Base-by-base conservation (phyloP, 495 filamentous ascomycete species). In the Glonium stellatum region DNA sequence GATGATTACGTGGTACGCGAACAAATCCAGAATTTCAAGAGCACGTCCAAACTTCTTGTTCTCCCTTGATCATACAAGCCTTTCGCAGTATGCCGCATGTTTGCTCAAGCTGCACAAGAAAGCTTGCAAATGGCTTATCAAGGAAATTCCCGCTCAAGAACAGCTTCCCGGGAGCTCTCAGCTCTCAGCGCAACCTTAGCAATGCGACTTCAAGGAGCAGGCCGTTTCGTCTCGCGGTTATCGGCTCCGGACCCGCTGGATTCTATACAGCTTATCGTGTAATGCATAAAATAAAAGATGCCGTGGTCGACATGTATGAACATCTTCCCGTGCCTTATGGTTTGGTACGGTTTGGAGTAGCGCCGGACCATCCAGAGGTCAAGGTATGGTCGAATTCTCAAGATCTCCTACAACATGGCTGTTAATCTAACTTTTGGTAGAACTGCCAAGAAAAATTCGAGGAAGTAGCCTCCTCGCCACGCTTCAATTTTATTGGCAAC, bases 351-450 rank as follows among this genome's bases (percentile, higher is more conserved):
- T 97, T 90, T 69, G 93, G 93, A 13, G 93, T 98, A 52, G 95
- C 93, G 11, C 93, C 93, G 8, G 93, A 98, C 70, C 93, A 98
- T 72, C 92, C 93, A 13, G 92, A 97, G 76, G 93, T 97, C 44
- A 98, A 98, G 84, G 92, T 93, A 79, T 55, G 75, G 27, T 6
- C 12, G 15, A 19, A 52, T 25, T 23, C 42, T 57, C 27, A 34
- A 18, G 48, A 46, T 27, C 25, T 6, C 4, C 22, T 21, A 25
- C 18, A 31, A 48, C 18, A 22, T 21, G 22, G n/a, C 47, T 55
- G 46, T 57, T 67, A 37, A 67, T 34, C 36, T 18, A 0, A 15
- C 31, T 19, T 12, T 48, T 58, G 60, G n/a, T 64, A 97, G 91
- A 96, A 96, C 69, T 97, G 92, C 71, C 84, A 95, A 71, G 89